A percentile compares a stretch with the other conserved stretches of the same genome.
These are phyloP conservation scores for Stephania cephalantha DNA, from an alignment of 164 flowering plant genomes.

Conservation along the genomic window DNA sequence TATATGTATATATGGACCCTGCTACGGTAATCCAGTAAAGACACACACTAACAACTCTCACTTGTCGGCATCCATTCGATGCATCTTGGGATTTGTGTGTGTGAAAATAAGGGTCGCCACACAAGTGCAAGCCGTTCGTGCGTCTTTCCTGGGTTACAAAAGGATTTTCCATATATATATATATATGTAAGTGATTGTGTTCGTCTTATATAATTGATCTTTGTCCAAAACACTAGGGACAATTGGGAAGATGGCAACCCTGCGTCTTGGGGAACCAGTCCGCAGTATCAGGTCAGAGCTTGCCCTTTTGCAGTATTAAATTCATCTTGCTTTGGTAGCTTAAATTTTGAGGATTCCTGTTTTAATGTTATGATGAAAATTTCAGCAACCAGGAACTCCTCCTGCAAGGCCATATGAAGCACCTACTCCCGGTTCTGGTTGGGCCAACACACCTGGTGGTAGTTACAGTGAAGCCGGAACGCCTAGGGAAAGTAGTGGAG, in stretches of 20 bases:
- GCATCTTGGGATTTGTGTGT: no score
- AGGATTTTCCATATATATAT: no score
- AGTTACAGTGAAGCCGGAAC: conserved; percentile 92
- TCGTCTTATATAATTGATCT: conserved; percentile 1
- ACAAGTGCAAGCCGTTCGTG: no score
- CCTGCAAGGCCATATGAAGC: conserved; percentile 87
- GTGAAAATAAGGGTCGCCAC: no score
- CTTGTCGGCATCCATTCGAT: no score
- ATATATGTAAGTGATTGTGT: not conserved
- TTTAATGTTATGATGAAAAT: not conserved
- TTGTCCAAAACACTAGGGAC: conserved; percentile 43
- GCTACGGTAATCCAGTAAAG: no score
- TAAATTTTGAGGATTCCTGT: not conserved
- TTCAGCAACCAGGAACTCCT: conserved; percentile 87
- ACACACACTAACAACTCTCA: no score
- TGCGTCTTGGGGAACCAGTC: conserved; percentile 90
- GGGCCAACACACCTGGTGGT: conserved; percentile 84
- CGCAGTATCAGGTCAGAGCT: conserved; percentile 76
- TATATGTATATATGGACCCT: no score
- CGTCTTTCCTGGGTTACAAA: no score
- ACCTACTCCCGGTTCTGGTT: conserved; percentile 97
- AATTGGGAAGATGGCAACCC: conserved; percentile 98
- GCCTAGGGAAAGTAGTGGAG: conserved; percentile 70
- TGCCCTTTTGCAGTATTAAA: not conserved
- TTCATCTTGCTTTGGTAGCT: not conserved